phyloP scores from a whole-genome alignment of 345 rosid species.

The Linum lewisii region DNA sequence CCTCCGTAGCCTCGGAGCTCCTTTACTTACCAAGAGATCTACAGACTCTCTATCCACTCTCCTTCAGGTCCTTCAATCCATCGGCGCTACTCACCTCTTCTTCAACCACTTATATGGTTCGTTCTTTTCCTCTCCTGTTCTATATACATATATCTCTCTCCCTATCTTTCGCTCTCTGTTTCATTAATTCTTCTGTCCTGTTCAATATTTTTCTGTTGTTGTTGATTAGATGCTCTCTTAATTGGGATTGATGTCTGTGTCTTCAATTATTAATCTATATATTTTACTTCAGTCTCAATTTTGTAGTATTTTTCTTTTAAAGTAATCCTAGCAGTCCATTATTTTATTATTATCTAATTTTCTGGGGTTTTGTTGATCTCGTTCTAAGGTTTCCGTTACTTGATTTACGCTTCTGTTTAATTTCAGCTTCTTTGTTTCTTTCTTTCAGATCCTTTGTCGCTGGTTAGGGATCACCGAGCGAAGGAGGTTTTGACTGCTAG shows the following conservation, averaged over 20 bases:
- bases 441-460: slow-evolving; percentile 79
- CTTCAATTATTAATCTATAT: no score
- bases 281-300: no score
- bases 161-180: not conserved
- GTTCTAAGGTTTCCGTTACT: no score
- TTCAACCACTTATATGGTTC: slow-evolving; percentile 96
- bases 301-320: no score
- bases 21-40: slow-evolving; percentile 79
- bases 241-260: no score
- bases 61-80: slow-evolving; percentile 67
- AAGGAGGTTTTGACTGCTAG: slow-evolving; percentile 64
- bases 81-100: slow-evolving; percentile 89
- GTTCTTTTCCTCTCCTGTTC: slow-evolving; percentile 33
- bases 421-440: slow-evolving; percentile 3
- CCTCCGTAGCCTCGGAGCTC: slow-evolving; percentile 76
- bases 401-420: no score
- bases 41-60: slow-evolving; percentile 73
- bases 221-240: no score
- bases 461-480: slow-evolving; percentile 90
- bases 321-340: no score
- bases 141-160: no score
- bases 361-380: no score
- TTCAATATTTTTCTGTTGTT: not conserved
- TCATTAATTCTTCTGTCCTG: not conserved
- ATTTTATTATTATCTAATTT: slow-evolving; percentile 6